phyloP scores from a whole-genome alignment of 805 yeast species.

The Yamadazyma olivae region DNA sequence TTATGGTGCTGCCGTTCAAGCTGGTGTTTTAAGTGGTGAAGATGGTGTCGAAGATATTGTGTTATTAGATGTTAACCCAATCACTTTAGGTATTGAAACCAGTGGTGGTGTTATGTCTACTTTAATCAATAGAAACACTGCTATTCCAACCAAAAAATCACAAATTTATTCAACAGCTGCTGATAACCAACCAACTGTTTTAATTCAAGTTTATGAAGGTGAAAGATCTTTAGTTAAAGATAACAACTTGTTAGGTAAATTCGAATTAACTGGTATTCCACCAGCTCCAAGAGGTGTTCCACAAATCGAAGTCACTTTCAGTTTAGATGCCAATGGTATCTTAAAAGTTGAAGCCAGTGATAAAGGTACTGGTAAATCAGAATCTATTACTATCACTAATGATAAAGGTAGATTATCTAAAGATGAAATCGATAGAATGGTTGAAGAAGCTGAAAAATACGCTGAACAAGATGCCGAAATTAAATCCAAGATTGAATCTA shows the following conservation, averaged over 20 bases:
- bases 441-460: constrained; percentile 94
- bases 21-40: constrained; percentile 96
- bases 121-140: constrained; percentile 98
- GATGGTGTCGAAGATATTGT: constrained; percentile 94
- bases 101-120: constrained; percentile 99
- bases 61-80: constrained; percentile 95
- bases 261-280: constrained; percentile 96
- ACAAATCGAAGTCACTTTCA: constrained; percentile 97
- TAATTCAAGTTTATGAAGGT: constrained; percentile 99
- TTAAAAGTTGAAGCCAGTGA: constrained; percentile 98
- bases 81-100: constrained; percentile 99
- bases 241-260: constrained; percentile 97
- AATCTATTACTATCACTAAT: constrained; percentile 98
- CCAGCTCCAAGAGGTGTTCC: constrained; percentile 99
- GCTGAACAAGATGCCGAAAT: constrained; percentile 46
- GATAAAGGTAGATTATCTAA: constrained; percentile 97
- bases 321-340: constrained; percentile 99
- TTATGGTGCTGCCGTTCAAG: constrained; percentile 92
- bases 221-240: constrained; percentile 98
- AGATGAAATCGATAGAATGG: constrained; percentile 98
- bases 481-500: constrained; percentile 40
- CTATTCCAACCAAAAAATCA: constrained; percentile 98
- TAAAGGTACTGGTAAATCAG: constrained; percentile 97
- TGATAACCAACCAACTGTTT: constrained; percentile 98
- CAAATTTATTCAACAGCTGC: constrained; percentile 98